A percentile compares a stretch with the other conserved stretches of the same genome.
phyloP scores from a whole-genome alignment of 2,329 filamentous ascomycete genomes.

The Penicillium sp. region DNA sequence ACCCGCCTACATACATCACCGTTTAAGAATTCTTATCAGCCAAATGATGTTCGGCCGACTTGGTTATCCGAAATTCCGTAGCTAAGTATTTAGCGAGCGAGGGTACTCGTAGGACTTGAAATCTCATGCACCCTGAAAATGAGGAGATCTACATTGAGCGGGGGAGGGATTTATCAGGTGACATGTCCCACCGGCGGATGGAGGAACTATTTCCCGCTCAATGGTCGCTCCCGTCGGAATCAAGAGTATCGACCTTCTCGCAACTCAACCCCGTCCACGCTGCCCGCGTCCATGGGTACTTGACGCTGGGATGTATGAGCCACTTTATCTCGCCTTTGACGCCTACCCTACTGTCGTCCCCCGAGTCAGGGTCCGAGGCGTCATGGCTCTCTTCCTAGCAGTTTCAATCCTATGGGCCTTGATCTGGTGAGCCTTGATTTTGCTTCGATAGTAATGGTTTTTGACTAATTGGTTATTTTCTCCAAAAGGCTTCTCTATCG shows the following conservation, averaged over 20 bases:
- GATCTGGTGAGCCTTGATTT: constrained; percentile 46
- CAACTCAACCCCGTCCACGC: constrained; percentile 13
- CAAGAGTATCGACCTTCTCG: constrained; percentile 10
- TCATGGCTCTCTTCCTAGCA: constrained; percentile 54
- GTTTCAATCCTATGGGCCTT: constrained; percentile 54
- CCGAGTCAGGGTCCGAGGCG: constrained; percentile 52
- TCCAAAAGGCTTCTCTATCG: constrained; percentile 75
- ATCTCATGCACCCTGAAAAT: neutral
- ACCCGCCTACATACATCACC: too few species aligned
- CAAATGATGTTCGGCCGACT: too few species aligned
- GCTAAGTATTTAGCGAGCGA: too few species aligned
- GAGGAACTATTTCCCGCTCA: neutral
- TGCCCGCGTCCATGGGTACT: constrained; percentile 37
- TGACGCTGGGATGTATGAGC: constrained; percentile 52
- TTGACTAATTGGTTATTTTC: neutral
- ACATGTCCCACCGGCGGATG: constrained; percentile 14
- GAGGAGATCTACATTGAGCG: constrained; percentile 9
- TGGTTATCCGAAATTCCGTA: too few species aligned
- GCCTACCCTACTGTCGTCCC: constrained; percentile 52
- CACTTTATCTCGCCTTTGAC: constrained; percentile 50
- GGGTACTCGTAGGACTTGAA: too few species aligned
- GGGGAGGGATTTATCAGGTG: constrained; percentile 16
- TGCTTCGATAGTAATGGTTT: neutral
- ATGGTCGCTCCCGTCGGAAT: neutral
- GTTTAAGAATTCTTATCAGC: too few species aligned